phyloP scores from a whole-genome alignment of 306 rosid genomes.

The Malus fusca region DNA sequence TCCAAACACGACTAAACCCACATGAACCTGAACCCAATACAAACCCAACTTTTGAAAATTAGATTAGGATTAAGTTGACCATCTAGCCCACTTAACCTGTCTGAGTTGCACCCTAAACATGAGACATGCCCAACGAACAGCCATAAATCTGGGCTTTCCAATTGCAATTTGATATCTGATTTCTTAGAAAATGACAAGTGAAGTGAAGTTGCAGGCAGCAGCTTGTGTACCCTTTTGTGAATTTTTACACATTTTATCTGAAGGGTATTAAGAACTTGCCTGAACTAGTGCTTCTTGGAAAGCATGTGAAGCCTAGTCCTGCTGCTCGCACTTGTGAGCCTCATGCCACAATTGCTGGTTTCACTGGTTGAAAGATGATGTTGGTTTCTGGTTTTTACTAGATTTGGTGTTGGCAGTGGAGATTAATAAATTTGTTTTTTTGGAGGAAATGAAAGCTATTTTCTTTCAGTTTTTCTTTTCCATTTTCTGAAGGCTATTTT shows the following conservation, averaged over 20 bases:
- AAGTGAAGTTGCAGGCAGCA: slow-evolving; percentile 16
- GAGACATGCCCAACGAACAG: no score
- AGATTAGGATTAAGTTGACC: no score
- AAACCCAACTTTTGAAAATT: no score
- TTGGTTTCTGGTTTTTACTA: background rate
- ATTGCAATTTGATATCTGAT: no score
- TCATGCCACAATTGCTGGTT: background rate
- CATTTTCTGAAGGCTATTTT: no score
- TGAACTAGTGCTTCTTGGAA: background rate
- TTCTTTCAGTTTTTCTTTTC: background rate
- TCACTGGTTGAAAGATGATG: background rate
- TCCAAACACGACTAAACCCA: no score
- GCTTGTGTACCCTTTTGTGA: slow-evolving; percentile 10
- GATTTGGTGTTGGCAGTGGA: background rate
- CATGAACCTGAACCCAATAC: no score
- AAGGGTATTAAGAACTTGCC: slow-evolving; percentile 16
- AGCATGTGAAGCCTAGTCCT: slow-evolving; percentile 9
- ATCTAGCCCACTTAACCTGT: no score
- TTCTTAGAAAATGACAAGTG: background rate
- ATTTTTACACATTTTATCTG: slow-evolving; percentile 12
- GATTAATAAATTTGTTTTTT: background rate
- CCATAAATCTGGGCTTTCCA: no score
- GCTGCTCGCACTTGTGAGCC: background rate
- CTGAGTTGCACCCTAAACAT: no score
- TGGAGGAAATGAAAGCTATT: background rate